Base-by-base conservation (phyloP, 2,329 filamentous ascomycete genomes). In the Penicillium sp. region DNA sequence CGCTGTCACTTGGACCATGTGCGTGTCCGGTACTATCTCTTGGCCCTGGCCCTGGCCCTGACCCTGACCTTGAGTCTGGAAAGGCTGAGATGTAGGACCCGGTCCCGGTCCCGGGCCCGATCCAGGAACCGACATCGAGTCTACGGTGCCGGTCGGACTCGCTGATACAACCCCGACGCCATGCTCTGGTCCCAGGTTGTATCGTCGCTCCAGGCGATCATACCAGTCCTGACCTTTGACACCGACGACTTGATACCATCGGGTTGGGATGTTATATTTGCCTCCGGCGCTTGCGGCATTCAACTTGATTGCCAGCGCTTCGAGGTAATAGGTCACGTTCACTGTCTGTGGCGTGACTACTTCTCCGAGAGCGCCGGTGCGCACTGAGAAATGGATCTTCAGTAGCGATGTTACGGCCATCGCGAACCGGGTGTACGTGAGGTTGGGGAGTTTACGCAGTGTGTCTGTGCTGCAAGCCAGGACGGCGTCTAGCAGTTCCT, bases 331-430 rank as follows among this genome's bases (percentile, higher is more conserved):
- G 11, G 60, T 58, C 11, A 64, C 55, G 7, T 68, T 67, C 39
- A 70, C 60, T 5, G 60, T 54, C 27, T 68, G 55, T 0, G 61
- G 52, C 1, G 54, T 61, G 27, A 69, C 56, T 18, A 69, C 60
- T 44, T 69, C 62, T 11, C 67, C 64, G 10, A 70, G 49, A 0
- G 55, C 55, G 5, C 62, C 64, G 3, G 62, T 64, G 6, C 60
- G 59, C 27, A 68, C 62, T 1, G 65, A 64, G 51, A 62, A 66
- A 40, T 65, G 63, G n/a, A 70, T 66, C 18, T 69, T 69, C 39
- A 69, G 50, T 13, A 70, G 56, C 2, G 66, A 66, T 39, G 65
- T 65, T 22, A 70, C 34, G 2, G 64, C 67, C 45, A 61, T 57
- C 2, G 53, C 62, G 33, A 68, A 60, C 12, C 65, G 64, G 1